Evolutionary conservation across 306 rosid genomes (phyloP).

Genomic region (Mimosa bimucronata): DNA sequence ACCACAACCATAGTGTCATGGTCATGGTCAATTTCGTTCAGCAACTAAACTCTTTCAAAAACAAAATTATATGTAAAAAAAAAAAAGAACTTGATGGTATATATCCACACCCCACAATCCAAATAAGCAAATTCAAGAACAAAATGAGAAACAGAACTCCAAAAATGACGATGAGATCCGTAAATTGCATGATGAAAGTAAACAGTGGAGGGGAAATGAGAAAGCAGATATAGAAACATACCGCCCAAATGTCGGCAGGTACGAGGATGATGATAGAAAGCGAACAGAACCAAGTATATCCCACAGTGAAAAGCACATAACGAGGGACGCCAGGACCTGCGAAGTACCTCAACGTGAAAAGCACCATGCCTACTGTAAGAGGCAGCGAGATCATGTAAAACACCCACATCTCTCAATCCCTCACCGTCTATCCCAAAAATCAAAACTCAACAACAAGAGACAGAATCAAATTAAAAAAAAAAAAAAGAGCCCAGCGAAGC

Average conservation of each 20-base stretch:
- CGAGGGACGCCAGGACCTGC: slow-evolving; percentile 90
- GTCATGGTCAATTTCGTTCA: background rate
- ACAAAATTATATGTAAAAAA: background rate
- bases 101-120: background rate
- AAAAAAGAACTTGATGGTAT: background rate
- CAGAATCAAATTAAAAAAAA: background rate
- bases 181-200: background rate
- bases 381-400: slow-evolving; percentile 95
- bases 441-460: background rate
- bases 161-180: background rate
- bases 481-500: slow-evolving; percentile 2
- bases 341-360: slow-evolving; percentile 75
- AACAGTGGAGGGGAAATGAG: background rate
- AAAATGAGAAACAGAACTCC: background rate
- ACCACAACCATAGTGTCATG: background rate
- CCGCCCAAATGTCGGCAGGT: slow-evolving; percentile 98
- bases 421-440: background rate
- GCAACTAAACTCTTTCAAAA: background rate
- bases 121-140: background rate
- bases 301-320: slow-evolving; percentile 88
- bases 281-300: slow-evolving; percentile 93
- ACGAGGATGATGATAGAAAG: slow-evolving; percentile 96
- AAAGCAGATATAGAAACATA: slow-evolving; percentile 30
- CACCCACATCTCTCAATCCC: slow-evolving; percentile 72
- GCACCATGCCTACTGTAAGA: slow-evolving; percentile 82